Base-by-base conservation (phyloP, 805 yeast species). In the Vanderwaltozyma verrucispora region DNA sequence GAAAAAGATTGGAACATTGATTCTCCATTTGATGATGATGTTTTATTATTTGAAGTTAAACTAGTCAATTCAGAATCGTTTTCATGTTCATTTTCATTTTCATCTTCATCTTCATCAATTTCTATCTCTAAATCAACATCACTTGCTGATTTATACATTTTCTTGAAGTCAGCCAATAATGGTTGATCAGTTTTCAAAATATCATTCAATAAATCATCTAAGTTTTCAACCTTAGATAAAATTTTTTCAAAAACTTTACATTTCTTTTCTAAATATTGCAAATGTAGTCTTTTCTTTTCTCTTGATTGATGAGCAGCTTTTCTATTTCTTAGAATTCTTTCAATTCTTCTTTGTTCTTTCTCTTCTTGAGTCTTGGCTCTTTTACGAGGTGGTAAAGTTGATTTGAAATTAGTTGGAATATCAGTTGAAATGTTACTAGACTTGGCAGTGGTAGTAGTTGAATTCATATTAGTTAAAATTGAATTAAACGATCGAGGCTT, bases 251-350 rank as follows among this genome's bases (percentile, higher is more conserved):
- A 49, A 21, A 60, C 45, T 4, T 46, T 39, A 38, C 64, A 62
- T 36, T 60, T 60, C 28, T 66, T 59, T 61, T 89, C 96, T 48
- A 92, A 69, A 44, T 74, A 77, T 61, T 87, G 95, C 40, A 92
- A 80, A 56, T 89, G 95, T 55, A 78, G 75, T 57, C 97, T 75
- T 73, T 89, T 89, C 74, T 89, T 88, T 57, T 92, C 98, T 48
- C 98, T 75, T 21, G 95, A 84, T 37, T 95, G 95, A 59, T 89
- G 97, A 33, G 98, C 98, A 13, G 97, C 97, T 57, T 89, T 81
- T 54, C 97, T 75, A 63, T 89, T 89, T 58, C 98, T 74, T 51
- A 89, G 68, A 35, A 92, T 88, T 36, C 98, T 71, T 63, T 92
- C 97, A 38, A 88, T 77, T 33, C 96, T 74, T 47, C 97, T 79